Conservation (phyloP, 768 basidiomycete species). For the Rhizopogon vinicolor region DNA sequence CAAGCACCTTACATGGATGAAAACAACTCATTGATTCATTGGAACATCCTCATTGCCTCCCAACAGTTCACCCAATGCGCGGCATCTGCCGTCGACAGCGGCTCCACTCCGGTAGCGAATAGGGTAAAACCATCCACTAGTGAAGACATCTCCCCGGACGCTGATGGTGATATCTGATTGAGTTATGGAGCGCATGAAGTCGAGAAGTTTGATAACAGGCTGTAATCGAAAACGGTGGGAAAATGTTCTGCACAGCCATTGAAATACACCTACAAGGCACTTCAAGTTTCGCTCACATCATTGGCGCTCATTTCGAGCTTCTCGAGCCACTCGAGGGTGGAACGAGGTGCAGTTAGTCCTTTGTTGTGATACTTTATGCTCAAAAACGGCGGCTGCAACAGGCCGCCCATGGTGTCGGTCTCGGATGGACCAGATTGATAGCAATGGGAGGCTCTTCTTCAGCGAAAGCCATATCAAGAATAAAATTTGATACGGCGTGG, state of each 20-base stretch:
- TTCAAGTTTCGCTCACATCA: constrained; percentile 16
- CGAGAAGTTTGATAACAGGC: constrained; percentile 30
- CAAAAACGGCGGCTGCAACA: constrained; percentile 15
- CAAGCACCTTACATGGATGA: no score
- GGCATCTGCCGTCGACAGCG: constrained; percentile 7
- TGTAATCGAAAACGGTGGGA: constrained; percentile 12
- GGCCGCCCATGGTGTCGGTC: constrained; percentile 25
- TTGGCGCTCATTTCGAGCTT: constrained; percentile 4
- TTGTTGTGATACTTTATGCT: background rate
- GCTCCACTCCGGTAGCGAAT: constrained; percentile 11
- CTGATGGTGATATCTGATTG: constrained; percentile 9
- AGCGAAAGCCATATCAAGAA: constrained; percentile 20
- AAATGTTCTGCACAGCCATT: background rate
- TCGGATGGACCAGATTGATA: constrained; percentile 37
- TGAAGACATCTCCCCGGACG: background rate
- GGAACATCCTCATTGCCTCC: no score
- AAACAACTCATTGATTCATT: no score
- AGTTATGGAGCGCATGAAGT: constrained; percentile 20
- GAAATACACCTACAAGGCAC: constrained; percentile 18
- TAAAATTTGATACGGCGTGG: constrained; percentile 27
- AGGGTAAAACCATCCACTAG: constrained; percentile 4
- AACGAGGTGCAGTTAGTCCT: constrained; percentile 26
- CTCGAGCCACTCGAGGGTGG: constrained; percentile 31
- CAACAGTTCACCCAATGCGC: no score
- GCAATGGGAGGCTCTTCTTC: constrained; percentile 13